A percentile compares a stretch with the other conserved stretches of the same genome.
phyloP scores from a whole-genome alignment of 2,329 filamentous ascomycete genomes.

The Stachybotrys chartarum region DNA sequence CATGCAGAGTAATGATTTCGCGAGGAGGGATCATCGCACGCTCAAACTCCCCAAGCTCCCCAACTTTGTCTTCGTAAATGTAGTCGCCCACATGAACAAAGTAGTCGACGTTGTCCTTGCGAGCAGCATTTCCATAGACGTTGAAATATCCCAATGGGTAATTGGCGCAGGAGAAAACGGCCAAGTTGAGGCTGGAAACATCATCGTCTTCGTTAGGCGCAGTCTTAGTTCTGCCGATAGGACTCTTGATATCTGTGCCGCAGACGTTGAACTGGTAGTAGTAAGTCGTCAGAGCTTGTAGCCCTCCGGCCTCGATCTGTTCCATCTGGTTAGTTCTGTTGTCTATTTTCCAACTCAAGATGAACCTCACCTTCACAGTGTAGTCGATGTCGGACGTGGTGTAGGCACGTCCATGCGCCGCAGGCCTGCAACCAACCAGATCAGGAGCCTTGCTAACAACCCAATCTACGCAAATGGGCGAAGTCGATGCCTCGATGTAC shows the following conservation, averaged over 20 bases:
- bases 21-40: slow-evolving; percentile 17
- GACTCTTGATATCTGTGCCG: slow-evolving; percentile 51
- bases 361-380: slow-evolving; percentile 54
- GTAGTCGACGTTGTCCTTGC: slow-evolving; percentile 54
- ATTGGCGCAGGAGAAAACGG: slow-evolving; percentile 66
- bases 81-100: slow-evolving; percentile 54
- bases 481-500: slow-evolving; percentile 32
- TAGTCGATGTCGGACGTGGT: slow-evolving; percentile 71
- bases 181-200: slow-evolving; percentile 51
- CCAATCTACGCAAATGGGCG: slow-evolving; percentile 63
- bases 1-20: slow-evolving; percentile 27
- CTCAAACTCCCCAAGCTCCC: slow-evolving; percentile 11
- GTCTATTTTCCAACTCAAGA: not conserved
- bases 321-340: not conserved
- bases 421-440: slow-evolving; percentile 22
- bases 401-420: slow-evolving; percentile 52
- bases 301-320: slow-evolving; percentile 55
- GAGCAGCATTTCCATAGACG: slow-evolving; percentile 49
- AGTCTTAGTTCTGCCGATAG: slow-evolving; percentile 64
- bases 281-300: slow-evolving; percentile 59
- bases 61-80: slow-evolving; percentile 48
- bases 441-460: slow-evolving; percentile 42
- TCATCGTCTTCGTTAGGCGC: slow-evolving; percentile 50
- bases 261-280: slow-evolving; percentile 66
- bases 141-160: slow-evolving; percentile 54